phyloP scores from a whole-genome alignment of 2,329 filamentous ascomycete species.

The Pestalotiopsis sp. region DNA sequence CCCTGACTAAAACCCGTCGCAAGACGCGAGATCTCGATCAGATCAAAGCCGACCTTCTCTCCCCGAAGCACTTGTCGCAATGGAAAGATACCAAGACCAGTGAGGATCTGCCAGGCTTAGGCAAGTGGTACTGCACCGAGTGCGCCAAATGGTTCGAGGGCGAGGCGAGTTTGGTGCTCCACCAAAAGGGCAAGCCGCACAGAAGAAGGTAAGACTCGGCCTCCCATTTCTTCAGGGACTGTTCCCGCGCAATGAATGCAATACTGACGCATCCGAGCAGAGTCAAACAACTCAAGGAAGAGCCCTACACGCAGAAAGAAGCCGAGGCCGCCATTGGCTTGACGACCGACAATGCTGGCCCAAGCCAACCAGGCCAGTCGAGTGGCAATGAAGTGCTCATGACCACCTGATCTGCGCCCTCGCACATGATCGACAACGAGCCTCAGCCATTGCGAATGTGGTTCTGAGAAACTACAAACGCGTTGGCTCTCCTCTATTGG shows the following conservation, averaged over 20 bases:
- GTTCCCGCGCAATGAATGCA: not conserved
- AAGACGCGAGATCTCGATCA: constrained; percentile 86
- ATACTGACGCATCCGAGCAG: constrained; percentile 42
- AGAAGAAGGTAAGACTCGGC: constrained; percentile 69
- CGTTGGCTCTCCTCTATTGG: not conserved
- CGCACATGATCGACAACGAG: not conserved
- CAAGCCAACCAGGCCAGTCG: constrained; percentile 22
- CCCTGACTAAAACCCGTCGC: constrained; percentile 73
- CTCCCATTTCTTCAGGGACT: not conserved
- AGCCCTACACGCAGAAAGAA: constrained; percentile 82
- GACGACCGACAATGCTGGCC: constrained; percentile 63
- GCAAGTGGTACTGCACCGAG: constrained; percentile 83
- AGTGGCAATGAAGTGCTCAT: constrained; percentile 39
- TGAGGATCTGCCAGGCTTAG: constrained; percentile 87
- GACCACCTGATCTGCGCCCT: constrained; percentile 26
- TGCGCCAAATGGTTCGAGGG: constrained; percentile 97
- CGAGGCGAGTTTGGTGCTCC: constrained; percentile 71
- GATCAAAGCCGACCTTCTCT: constrained; percentile 78
- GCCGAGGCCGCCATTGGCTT: constrained; percentile 80
- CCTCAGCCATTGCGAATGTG: not conserved
- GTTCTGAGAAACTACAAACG: not conserved
- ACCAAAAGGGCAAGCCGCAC: constrained; percentile 87
- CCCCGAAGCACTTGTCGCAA: constrained; percentile 75
- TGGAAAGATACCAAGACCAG: constrained; percentile 76
- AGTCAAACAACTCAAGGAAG: constrained; percentile 78